These are phyloP conservation scores for Setaria viridis DNA, from an alignment of 202 grass and related monocot species.

Conservation along the genomic window DNA sequence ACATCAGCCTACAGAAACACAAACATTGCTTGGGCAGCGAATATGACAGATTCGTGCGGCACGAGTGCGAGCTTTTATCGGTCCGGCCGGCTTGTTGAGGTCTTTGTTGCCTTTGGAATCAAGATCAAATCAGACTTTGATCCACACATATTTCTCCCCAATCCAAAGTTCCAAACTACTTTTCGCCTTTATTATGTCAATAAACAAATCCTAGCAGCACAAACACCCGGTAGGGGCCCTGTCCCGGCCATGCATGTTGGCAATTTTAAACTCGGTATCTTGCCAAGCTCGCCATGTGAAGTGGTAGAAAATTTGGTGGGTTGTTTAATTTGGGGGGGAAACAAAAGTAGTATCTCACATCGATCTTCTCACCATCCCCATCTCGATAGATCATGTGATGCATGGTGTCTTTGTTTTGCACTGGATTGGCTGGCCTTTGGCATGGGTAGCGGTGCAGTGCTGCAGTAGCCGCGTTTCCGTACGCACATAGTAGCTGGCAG, in stretches of 20 bases:
- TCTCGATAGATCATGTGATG: neutral
- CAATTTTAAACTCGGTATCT: neutral
- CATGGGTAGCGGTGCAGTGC: neutral
- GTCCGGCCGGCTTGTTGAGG: neutral
- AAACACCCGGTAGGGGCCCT: neutral
- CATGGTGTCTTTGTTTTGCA: neutral
- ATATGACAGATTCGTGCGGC: neutral
- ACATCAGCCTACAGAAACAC: neutral
- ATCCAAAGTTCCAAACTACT: neutral
- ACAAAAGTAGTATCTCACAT: neutral
- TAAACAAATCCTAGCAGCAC: too few relatives aligned
- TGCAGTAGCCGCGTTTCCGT: too few relatives aligned
- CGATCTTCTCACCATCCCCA: neutral
- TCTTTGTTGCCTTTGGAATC: constrained; percentile 16
- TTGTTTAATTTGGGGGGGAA: neutral
- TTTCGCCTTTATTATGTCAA: neutral
- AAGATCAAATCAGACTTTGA: neutral
- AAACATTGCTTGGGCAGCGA: neutral
- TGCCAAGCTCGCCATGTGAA: neutral
- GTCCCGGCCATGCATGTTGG: neutral
- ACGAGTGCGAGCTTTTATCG: neutral
- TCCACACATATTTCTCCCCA: neutral
- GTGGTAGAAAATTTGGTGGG: too few relatives aligned
- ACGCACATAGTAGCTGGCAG: too few relatives aligned
- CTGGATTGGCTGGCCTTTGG: neutral